Base-by-base conservation (phyloP, 495 filamentous ascomycete species). In the Lasiosphaeria ovina region DNA sequence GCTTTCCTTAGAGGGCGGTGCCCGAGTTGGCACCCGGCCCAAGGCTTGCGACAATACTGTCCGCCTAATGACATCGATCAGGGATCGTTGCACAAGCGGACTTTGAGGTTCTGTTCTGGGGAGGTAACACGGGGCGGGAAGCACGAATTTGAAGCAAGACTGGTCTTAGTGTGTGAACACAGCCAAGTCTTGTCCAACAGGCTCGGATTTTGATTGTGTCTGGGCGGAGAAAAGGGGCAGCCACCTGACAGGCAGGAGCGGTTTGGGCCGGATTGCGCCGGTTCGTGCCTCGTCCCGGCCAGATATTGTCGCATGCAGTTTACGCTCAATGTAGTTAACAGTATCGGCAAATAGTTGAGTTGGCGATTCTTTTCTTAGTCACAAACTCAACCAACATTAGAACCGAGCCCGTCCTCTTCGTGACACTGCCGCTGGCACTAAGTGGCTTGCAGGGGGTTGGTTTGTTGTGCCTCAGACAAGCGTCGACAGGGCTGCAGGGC, bases 51-150 rank as follows among this genome's bases (percentile, higher is more conserved):
- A 14, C 12, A 11, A 47, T 11, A 11, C 5, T 47, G 16, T 9
- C 16, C 16, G 44, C 11, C 16, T 54, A 35, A 38, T 42, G 36
- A 33, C 33, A 54, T 47, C 5, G 11, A 4, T n/a, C 44, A n/a
- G 12, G 4, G 5, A n/a, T n/a, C 6, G 12, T 47, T 4, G 7
- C 16, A n/a, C 44, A 47, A 47, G 44, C 44, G 12, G 12, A 47
- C 44, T 47, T 47, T 47, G 8, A 35, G 52, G 34, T 14, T 57
- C 54, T 35, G 32, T 32, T 56, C 10, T 57, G 44, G 40, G 38
- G 24, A 24, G 38, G 12, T 47, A 48, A 5, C 11, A 38, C 32
- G 16, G 34, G 44, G 42, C 54, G 17, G 36, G 54, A 55, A 44
- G 40, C 54, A 38, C 36, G 12, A 32, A 38, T 14, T 55, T 45